Conservation (phyloP, 1,139 yeast genomes). For the Yarrowia galli region DNA sequence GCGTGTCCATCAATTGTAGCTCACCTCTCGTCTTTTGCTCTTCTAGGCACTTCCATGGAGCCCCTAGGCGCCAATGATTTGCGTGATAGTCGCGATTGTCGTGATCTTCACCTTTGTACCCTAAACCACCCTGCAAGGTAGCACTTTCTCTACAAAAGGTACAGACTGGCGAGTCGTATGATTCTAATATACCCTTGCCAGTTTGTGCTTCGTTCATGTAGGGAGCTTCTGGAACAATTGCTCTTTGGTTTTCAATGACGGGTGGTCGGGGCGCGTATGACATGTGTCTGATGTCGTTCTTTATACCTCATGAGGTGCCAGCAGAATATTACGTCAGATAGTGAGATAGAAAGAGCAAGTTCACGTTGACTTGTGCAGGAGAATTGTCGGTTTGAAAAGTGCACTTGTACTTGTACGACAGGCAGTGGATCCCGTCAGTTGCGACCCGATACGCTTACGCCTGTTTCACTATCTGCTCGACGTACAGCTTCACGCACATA, state of each 20-base stretch:
- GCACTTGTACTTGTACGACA: too few species aligned
- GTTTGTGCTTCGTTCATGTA: neutral
- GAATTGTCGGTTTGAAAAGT: too few species aligned
- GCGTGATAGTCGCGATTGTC: conserved; percentile 22
- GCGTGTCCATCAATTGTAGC: conserved; percentile 9
- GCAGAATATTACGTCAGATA: too few species aligned
- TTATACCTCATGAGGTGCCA: too few species aligned
- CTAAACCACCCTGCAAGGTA: conserved; percentile 19
- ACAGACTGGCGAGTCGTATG: neutral
- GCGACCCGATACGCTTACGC: too few species aligned
- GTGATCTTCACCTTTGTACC: neutral
- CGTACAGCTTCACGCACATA: too few species aligned
- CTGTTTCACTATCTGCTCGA: too few species aligned
- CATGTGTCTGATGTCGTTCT: neutral
- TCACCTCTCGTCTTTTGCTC: conserved; percentile 12
- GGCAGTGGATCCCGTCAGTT: too few species aligned
- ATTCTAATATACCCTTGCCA: conserved; percentile 3
- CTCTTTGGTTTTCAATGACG: neutral
- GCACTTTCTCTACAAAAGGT: neutral
- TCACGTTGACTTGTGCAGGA: too few species aligned
- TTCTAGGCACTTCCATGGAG: neutral
- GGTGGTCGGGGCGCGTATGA: neutral
- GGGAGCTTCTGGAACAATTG: neutral
- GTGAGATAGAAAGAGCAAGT: too few species aligned
- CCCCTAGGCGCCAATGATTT: conserved; percentile 21